Evolutionary conservation across 148 eudicot species (phyloP), one percentile per base, ranked within the genome.

Genomic region (Cornus florida): DNA sequence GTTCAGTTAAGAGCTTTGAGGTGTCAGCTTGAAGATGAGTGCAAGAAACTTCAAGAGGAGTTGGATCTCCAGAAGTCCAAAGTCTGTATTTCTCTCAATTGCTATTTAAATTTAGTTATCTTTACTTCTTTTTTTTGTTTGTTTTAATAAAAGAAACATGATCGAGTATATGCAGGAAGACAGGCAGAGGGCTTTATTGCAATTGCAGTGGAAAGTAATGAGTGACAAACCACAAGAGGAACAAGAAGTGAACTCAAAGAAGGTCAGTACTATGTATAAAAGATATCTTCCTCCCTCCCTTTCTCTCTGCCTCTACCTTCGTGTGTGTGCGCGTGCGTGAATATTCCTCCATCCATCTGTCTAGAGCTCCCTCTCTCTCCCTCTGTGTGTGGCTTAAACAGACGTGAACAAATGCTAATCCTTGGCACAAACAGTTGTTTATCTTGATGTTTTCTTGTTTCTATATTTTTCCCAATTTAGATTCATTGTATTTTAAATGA

Each of bases 171-270:
- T 81, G 81, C 87, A 95, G 98, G 97, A 96, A 84, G 99, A 96
- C 82, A 96, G 88, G 88, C 99, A 96, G 86, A 88, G 89, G 84
- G 89, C 95, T 64, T 81, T 92, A 67, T 79, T 96, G 86, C 94
- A 96, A 87, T 79, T 96, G 82, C 98, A 93, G 84, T 96, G 92
- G 99, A 92, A 87, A 89, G 99, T 92, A 79, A 96, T 96, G 99
- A 76, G 97, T 69, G 92, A 91, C 84, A 87, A 88, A 48, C 95
- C 92, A 59, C 91, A 92, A 78, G 95, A 90, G 77, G 97, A 96
- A 50, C 97, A 92, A 88, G 99, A 96, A 92, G 97, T 89, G 80
- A 91, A 81, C 76, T 93, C 95, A 13, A 90, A 91, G 83, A 93
- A 90, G 98, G 99, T 94, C 8, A 20, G 75, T 82, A 3, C 14